Base-by-base conservation (phyloP, 495 filamentous ascomycete species). In the Aspergillus haitiensis region DNA sequence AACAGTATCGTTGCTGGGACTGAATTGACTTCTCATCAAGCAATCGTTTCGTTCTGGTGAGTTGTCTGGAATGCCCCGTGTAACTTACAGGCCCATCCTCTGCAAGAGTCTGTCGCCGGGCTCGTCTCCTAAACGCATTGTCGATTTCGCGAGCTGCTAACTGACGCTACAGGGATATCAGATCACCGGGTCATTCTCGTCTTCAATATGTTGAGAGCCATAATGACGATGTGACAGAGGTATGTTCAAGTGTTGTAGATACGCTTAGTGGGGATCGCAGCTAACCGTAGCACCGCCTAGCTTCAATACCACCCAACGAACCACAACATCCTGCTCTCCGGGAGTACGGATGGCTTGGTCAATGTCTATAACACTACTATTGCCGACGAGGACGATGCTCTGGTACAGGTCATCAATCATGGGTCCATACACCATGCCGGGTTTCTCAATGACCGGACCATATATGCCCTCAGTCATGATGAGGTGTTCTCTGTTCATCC, bases 311-410 rank as follows among this genome's bases (percentile, higher is more conserved):
- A 93, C 73, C 87, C 88, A 42, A 80, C 72, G 39, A 72, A 74
- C 35, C 80, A 83, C 36, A 75, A 82, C 52, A 77, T 88, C 34
- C 80, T 97, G 12, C 80, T 96, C 16, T 92, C 91, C 34, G 92
- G 91, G 59, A 92, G 89, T 53, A 97, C 92, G n/a, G 94, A 98
- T 76, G 90, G 90, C 12, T 83, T 97, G 0, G 81, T 97, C 55
- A 96, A 92, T 66, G 76, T 96, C 49, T 95, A 89, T 74, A 86
- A 97, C 69, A 87, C 83, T 12, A 79, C 76, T 16, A 82, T 91
- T 39, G 68, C 82, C 27, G 91, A 93, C 65, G 91, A 95, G 67
- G 92, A 97, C 67, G 91, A 96, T 18, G 89, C 92, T 0, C 76
- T 97, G 7, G 75, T 88, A 37, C 89, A 92, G 68, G 88, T 94